Evolutionary conservation across 495 filamentous ascomycete species (phyloP), one percentile per base, ranked within the genome.

Genomic region (Aspergillus sclerotiicarbonarius): DNA sequence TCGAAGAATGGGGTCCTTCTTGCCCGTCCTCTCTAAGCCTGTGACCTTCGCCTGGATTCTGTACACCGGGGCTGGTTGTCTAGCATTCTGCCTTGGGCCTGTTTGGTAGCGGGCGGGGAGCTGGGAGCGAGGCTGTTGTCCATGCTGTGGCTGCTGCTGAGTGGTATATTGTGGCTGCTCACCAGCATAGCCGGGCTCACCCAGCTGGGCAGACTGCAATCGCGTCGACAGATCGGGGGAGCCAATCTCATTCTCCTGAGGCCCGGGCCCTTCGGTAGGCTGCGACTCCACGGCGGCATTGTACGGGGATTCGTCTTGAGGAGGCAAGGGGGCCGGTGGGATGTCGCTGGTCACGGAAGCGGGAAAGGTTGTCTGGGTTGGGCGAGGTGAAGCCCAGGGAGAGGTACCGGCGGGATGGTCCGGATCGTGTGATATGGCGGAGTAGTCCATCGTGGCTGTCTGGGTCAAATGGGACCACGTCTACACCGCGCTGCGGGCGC

Each of bases 11-110:
- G 90, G 91, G 67, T 98, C 95, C 70, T 98, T 99, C 66, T 92
- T 88, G 18, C 93, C 93, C 8, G 90, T 92, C 47, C 95, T 79
- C 71, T 99, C 95, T 30, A 99, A 76, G 12, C 87, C 91, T 3
- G 92, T 96, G 59, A 99, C 89, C 72, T 96, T 98, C 10, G 88
- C 92, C 68, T 95, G 90, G 32, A 99, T 80, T 66, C 89, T 94
- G 72, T 92, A 93, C 41, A 87, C 82, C 39, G 87, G 90, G 21
- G 77, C 79, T 6, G 78, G 71, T 25, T 66, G 71, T 46, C 70
- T 67, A 35, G 72, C 67, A 54, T 71, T 64, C 52, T 77, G 80
- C 62, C 67, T 73, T 67, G 60, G 65, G 57, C 68, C 75, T 44
- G 73, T 73, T 51, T 81, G 77, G 53, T 80, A 78, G 50, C 76